Evolutionary conservation across 2,329 filamentous ascomycete species (phyloP), one percentile per base, ranked within the genome.

Genomic region (Aspergillus transmontanensis): DNA sequence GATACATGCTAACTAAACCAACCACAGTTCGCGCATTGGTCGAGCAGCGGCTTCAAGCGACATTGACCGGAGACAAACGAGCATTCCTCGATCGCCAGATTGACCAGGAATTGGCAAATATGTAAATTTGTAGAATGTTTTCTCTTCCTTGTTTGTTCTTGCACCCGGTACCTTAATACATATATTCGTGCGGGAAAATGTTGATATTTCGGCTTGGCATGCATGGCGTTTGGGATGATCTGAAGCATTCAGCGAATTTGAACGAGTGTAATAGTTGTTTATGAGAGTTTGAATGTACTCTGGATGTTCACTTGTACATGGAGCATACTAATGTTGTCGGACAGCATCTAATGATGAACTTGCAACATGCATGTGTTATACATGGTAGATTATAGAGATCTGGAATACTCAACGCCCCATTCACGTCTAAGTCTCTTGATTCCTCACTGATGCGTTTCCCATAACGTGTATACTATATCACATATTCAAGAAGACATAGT

Each of bases 21-120:
- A 12, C 6, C 39, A 53, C 60, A 82, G 90, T 95, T 61, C 86
- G 92, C 57, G 94, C 92, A 4, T 85, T 98, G 51, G 93, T 97
- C 14, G 95, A 99, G 81, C 93, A 97, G 82, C 87, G 94, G 72
- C 81, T 99, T 66, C 94, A 97, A 81, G 94, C 91, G 5, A 93
- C 97, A 76, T 84, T 98, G 62, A 84, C 87, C 0, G 94, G 93
- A 26, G 94, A 97, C 79, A 90, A 93, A 77, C 89, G 91, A 76
- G 89, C 89, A 19, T 98, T 96, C 81, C 88, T 98, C 82, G 94
- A 97, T 80, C 86, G 89, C 70, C 91, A 94, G 81, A 98, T 99
- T 79, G 95, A 99, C 80, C 87, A 87, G 61, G 94, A 98, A 83
- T 82, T 99, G 75, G 93, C 94, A 67, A 96, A 90, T 78, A 97